These are phyloP conservation scores for Rhodofomes roseus DNA, from an alignment of 1,284 basidiomycete genomes.

Conservation along the genomic window DNA sequence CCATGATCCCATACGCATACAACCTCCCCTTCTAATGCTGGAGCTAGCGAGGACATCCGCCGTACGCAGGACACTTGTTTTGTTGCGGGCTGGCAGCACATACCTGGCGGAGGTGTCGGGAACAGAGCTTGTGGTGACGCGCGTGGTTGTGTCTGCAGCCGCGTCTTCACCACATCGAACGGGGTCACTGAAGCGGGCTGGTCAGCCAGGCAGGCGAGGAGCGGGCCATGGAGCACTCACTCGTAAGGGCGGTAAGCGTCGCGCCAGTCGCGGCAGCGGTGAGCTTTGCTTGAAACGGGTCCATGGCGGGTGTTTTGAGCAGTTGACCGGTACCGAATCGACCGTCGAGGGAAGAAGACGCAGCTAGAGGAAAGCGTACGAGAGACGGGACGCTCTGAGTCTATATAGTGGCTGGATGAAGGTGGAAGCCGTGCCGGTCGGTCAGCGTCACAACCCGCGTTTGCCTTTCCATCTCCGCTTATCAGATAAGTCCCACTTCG, in stretches of 20 bases:
- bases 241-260: slow-evolving; percentile 79
- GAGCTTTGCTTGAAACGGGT: slow-evolving; percentile 74
- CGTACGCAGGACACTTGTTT: slow-evolving; percentile 53
- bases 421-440: slow-evolving; percentile 12
- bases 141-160: slow-evolving; percentile 80
- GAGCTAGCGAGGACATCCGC: slow-evolving; percentile 69
- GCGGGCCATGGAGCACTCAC: slow-evolving; percentile 39
- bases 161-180: slow-evolving; percentile 91
- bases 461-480: slow-evolving; percentile 11
- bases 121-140: slow-evolving; percentile 39
- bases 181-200: slow-evolving; percentile 72
- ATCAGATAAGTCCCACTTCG: slow-evolving; percentile 21
- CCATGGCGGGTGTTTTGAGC: slow-evolving; percentile 40
- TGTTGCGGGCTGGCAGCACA: slow-evolving; percentile 58
- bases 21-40: slow-evolving; percentile 50
- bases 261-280: slow-evolving; percentile 80
- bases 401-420: background rate
- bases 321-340: background rate
- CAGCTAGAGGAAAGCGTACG: background rate
- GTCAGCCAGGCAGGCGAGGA: background rate
- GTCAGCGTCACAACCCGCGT: slow-evolving; percentile 15
- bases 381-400: background rate
- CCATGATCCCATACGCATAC: slow-evolving; percentile 78
- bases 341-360: slow-evolving; percentile 1
- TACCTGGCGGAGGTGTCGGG: slow-evolving; percentile 45